Evolutionary conservation across 1,139 yeast genomes (phyloP).

Genomic region (Blastobotrys indianensis): DNA sequence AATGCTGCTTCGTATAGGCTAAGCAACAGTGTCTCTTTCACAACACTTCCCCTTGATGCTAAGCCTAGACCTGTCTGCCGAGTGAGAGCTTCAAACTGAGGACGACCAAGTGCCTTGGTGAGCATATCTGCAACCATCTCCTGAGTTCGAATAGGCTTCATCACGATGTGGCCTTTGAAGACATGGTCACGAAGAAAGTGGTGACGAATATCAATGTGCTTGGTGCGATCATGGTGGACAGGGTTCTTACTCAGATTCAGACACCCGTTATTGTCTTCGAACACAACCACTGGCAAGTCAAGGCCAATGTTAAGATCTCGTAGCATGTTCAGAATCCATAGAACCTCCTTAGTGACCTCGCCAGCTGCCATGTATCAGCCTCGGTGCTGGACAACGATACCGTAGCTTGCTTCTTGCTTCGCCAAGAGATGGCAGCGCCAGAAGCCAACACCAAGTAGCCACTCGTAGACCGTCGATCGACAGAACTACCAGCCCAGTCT

Average conservation of each 20-base stretch:
- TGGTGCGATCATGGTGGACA: not conserved
- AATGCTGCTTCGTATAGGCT: too few species aligned
- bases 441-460: constrained; percentile 16
- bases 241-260: not conserved
- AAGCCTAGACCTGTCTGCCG: too few species aligned
- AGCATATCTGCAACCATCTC: constrained; percentile 4
- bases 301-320: not conserved
- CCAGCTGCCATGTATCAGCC: too few species aligned
- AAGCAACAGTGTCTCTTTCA: too few species aligned
- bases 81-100: too few species aligned
- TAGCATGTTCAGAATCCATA: constrained; percentile 2
- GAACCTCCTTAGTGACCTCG: too few species aligned
- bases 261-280: constrained; percentile 1
- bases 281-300: not conserved
- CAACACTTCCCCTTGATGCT: too few species aligned
- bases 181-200: constrained; percentile 4
- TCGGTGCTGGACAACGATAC: not conserved
- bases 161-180: not conserved
- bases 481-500: constrained; percentile 14
- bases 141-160: not conserved
- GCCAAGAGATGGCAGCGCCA: constrained; percentile 19
- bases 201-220: constrained; percentile 8
- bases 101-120: too few species aligned
- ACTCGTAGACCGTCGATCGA: constrained; percentile 15
- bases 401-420: not conserved